Percentiles rank a stretch among this genome's conserved stretches.
Evolutionary conservation across 2,329 filamentous ascomycete species (phyloP).

Genomic region (Claviceps pazoutovae): DNA sequence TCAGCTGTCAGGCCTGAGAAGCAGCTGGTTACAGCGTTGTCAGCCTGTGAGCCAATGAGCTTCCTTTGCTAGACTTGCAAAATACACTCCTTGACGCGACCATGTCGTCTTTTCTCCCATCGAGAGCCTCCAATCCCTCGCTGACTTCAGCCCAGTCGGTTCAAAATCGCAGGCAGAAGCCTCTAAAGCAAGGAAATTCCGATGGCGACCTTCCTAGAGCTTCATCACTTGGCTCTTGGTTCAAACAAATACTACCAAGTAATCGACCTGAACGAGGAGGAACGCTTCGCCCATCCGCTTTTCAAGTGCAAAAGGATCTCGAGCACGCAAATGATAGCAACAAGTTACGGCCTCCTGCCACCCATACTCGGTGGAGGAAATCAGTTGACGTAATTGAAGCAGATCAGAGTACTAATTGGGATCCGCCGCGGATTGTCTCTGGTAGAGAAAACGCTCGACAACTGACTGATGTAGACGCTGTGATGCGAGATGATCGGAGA

Average conservation of each 20-base stretch:
- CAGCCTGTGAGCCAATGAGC: not conserved
- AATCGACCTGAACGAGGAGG: slow-evolving; percentile 36
- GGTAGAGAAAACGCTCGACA: not conserved
- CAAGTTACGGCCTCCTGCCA: slow-evolving; percentile 4
- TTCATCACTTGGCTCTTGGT: slow-evolving; percentile 24
- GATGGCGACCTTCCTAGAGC: slow-evolving; percentile 3
- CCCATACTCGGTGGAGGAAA: slow-evolving; percentile 7
- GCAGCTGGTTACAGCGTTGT: not conserved
- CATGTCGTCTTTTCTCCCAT: slow-evolving; percentile 13
- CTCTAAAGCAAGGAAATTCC: not conserved
- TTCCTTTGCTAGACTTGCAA: not conserved
- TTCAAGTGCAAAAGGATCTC: slow-evolving; percentile 14
- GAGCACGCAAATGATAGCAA: not conserved
- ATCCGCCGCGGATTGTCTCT: slow-evolving; percentile 18
- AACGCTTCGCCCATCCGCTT: slow-evolving; percentile 24
- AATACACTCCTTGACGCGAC: not conserved
- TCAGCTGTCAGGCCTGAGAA: not conserved
- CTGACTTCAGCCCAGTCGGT: slow-evolving; percentile 4
- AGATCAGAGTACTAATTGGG: slow-evolving; percentile 22
- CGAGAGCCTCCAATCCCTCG: slow-evolving; percentile 8
- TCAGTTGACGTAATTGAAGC: slow-evolving; percentile 13
- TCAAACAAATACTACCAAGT: slow-evolving; percentile 33
- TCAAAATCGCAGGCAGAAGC: not conserved
- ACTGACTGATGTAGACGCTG: not conserved
- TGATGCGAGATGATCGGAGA: slow-evolving; percentile 2